Percentiles rank a stretch among this genome's conserved stretches.
Evolutionary conservation across 352 stramenopile species (phyloP).

Genomic region (Phytophthora ramorum): DNA sequence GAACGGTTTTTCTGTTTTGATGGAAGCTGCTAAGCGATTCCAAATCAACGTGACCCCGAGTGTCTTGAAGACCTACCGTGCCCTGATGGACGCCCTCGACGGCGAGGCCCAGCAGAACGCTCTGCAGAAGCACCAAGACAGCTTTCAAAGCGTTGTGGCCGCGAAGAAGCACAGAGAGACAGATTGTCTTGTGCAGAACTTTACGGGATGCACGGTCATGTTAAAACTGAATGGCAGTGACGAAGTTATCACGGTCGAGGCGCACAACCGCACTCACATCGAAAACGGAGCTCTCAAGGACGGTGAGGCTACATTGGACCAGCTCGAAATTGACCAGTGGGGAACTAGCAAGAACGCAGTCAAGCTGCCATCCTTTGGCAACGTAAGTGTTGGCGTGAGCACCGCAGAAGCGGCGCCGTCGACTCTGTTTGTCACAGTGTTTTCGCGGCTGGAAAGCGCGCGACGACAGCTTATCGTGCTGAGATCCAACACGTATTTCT

Average conservation of each 20-base stretch:
- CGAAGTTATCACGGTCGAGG: slow-evolving; percentile 46
- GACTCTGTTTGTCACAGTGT: slow-evolving; percentile 71
- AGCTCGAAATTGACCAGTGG: slow-evolving; percentile 69
- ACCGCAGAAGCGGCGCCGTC: slow-evolving; percentile 41
- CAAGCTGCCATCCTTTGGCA: slow-evolving; percentile 64
- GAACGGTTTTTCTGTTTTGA: slow-evolving; percentile 66
- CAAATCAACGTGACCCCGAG: slow-evolving; percentile 81
- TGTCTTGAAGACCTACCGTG: slow-evolving; percentile 78
- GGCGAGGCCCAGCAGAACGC: slow-evolving; percentile 66
- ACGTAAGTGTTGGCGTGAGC: slow-evolving; percentile 62
- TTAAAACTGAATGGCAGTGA: slow-evolving; percentile 61
- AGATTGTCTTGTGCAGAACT: slow-evolving; percentile 78
- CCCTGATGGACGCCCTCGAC: slow-evolving; percentile 80
- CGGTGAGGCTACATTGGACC: slow-evolving; percentile 49
- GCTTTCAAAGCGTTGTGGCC: slow-evolving; percentile 46
- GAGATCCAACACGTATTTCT: slow-evolving; percentile 84
- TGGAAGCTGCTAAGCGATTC: slow-evolving; percentile 74
- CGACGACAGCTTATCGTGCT: slow-evolving; percentile 69
- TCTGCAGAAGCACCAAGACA: slow-evolving; percentile 73
- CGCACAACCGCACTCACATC: slow-evolving; percentile 60
- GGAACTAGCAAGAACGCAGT: slow-evolving; percentile 46
- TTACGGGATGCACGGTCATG: slow-evolving; percentile 64
- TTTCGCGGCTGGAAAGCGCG: slow-evolving; percentile 77
- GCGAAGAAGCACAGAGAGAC: slow-evolving; percentile 46
- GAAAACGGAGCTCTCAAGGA: slow-evolving; percentile 47